These are phyloP conservation scores for Cyclotella sp. DNA, from an alignment of 108 stramenopile genomes.

Conservation along the genomic window DNA sequence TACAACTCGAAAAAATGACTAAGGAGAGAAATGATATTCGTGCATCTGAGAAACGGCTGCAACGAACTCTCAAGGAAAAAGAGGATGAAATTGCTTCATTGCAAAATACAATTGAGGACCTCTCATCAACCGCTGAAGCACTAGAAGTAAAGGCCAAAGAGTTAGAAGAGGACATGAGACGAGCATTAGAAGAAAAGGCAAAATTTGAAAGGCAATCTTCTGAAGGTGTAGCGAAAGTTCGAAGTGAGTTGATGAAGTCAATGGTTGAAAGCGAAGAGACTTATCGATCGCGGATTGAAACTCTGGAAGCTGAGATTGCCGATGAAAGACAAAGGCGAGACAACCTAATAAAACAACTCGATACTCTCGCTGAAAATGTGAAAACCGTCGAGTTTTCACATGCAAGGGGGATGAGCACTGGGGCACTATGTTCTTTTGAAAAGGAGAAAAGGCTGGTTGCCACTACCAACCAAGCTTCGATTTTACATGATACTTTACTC, in stretches of 20 bases:
- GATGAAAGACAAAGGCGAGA: slow-evolving; percentile 64
- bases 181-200: slow-evolving; percentile 57
- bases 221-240: slow-evolving; percentile 68
- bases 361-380: slow-evolving; percentile 65
- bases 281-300: slow-evolving; percentile 69
- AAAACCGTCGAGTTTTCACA: slow-evolving; percentile 28
- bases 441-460: slow-evolving; percentile 63
- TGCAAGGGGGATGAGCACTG: slow-evolving; percentile 4
- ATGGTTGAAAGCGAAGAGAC: slow-evolving; percentile 81
- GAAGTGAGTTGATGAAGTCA: slow-evolving; percentile 81
- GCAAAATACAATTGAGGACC: slow-evolving; percentile 55
- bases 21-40: slow-evolving; percentile 76
- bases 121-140: slow-evolving; percentile 46
- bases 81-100: slow-evolving; percentile 54
- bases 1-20: slow-evolving; percentile 62
- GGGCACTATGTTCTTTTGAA: slow-evolving; percentile 27
- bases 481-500: slow-evolving; percentile 70
- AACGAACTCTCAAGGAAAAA: slow-evolving; percentile 58
- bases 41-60: slow-evolving; percentile 54
- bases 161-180: slow-evolving; percentile 53
- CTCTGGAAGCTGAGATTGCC: slow-evolving; percentile 61
- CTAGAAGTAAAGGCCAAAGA: slow-evolving; percentile 51
- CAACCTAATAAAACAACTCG: slow-evolving; percentile 68
- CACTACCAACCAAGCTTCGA: slow-evolving; percentile 72
- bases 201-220: slow-evolving; percentile 70